Conservation (phyloP, 1,284 basidiomycete genomes). For the Athelia psychrophila region DNA sequence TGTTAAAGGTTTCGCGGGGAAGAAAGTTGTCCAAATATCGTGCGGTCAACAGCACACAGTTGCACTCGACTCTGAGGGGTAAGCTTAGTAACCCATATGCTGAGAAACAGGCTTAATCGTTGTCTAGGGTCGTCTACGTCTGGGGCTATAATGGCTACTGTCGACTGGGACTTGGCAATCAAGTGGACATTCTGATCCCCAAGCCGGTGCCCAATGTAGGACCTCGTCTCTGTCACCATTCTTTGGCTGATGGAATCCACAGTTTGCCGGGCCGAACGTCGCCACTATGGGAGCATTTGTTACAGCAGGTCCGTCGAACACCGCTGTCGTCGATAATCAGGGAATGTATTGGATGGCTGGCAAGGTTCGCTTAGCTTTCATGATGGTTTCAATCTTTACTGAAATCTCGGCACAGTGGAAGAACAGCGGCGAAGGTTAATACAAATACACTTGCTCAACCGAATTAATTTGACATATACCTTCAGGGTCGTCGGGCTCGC, state of each 20-base stretch:
- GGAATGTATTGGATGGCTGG: constrained; percentile 85
- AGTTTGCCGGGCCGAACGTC: constrained; percentile 75
- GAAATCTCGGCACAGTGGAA: constrained; percentile 68
- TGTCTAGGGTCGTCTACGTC: constrained; percentile 66
- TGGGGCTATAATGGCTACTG: constrained; percentile 89
- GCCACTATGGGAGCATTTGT: constrained; percentile 64
- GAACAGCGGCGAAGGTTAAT: constrained; percentile 81
- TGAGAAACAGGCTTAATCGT: constrained; percentile 3
- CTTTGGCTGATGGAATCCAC: not conserved
- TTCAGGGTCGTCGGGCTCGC: constrained; percentile 73
- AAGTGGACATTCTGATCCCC: constrained; percentile 76
- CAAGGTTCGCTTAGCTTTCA: constrained; percentile 48
- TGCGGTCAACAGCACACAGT: constrained; percentile 88
- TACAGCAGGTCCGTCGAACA: constrained; percentile 80
- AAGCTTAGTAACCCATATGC: constrained; percentile 16
- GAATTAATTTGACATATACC: not conserved
- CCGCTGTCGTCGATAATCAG: constrained; percentile 82
- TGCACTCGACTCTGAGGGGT: constrained; percentile 79
- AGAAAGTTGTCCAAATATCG: constrained; percentile 77
- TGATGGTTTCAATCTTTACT: not conserved
- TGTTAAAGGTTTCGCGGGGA: constrained; percentile 70
- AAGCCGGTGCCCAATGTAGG: constrained; percentile 72
- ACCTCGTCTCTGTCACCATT: not conserved
- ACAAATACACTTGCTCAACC: not conserved
- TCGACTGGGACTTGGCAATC: constrained; percentile 80